A percentile compares a stretch with the other conserved stretches of the same genome.
Conservation (phyloP, 108 stramenopile species). For the Nitzschia palea region DNA sequence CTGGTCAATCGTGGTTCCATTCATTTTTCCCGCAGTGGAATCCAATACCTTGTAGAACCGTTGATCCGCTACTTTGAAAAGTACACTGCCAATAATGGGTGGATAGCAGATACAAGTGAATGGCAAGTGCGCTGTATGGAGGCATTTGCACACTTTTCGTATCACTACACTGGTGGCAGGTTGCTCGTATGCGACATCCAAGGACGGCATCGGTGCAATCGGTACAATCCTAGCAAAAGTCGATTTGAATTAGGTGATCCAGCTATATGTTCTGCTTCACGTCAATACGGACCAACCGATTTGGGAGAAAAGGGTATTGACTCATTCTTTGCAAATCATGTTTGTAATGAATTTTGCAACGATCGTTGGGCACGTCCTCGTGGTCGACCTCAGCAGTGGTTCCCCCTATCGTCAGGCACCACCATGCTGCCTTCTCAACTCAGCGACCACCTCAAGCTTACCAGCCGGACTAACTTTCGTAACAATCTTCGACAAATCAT, state of each 20-base stretch:
- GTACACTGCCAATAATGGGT: slow-evolving; percentile 72
- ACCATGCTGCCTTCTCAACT: slow-evolving; percentile 41
- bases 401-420: slow-evolving; percentile 42
- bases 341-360: slow-evolving; percentile 65
- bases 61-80: slow-evolving; percentile 67
- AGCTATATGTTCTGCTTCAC: slow-evolving; percentile 52
- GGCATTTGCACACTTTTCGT: slow-evolving; percentile 75
- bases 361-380: slow-evolving; percentile 47
- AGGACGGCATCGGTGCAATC: slow-evolving; percentile 51
- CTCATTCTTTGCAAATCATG: slow-evolving; percentile 72
- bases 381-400: slow-evolving; percentile 41
- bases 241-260: slow-evolving; percentile 74
- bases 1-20: slow-evolving; percentile 52
- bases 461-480: slow-evolving; percentile 5
- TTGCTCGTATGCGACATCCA: slow-evolving; percentile 82
- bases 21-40: slow-evolving; percentile 39
- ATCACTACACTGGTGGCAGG: slow-evolving; percentile 57
- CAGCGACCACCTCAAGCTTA: neutral
- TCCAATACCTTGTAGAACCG: slow-evolving; percentile 65
- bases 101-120: slow-evolving; percentile 48
- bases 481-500: neutral
- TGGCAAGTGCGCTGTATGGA: slow-evolving; percentile 53
- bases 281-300: slow-evolving; percentile 63
- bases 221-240: slow-evolving; percentile 43
- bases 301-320: slow-evolving; percentile 75